These are phyloP conservation scores for Saccharomyces hybrid DNA, from an alignment of 1,139 yeast genomes.

Conservation along the genomic window DNA sequence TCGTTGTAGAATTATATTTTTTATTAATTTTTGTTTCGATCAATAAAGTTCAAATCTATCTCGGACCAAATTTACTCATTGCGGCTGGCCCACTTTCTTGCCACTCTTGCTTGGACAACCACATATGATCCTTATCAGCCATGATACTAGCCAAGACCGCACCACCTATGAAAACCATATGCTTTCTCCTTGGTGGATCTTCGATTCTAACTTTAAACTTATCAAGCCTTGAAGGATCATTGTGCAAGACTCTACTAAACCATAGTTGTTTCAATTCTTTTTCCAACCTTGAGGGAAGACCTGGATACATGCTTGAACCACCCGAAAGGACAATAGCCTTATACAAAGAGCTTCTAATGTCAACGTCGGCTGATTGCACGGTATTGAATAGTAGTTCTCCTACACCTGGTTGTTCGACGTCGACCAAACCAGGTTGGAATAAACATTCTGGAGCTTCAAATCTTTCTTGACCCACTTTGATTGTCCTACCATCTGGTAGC, in stretches of 20 bases:
- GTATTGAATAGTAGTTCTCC: constrained; percentile 90
- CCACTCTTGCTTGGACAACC: constrained; percentile 97
- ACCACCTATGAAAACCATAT: constrained; percentile 98
- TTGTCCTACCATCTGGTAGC: constrained; percentile 92
- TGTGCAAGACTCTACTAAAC: constrained; percentile 80
- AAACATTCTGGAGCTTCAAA: constrained; percentile 97
- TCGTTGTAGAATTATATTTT: constrained; percentile 2
- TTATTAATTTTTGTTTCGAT: background rate
- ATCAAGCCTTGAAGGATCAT: constrained; percentile 77
- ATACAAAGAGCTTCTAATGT: constrained; percentile 78
- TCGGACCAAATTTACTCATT: constrained; percentile 84
- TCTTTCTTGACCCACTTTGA: constrained; percentile 90
- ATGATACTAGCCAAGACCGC: constrained; percentile 95
- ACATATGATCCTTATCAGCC: constrained; percentile 98
- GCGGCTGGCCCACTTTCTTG: constrained; percentile 89
- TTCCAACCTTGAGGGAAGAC: constrained; percentile 89
- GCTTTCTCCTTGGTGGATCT: constrained; percentile 98
- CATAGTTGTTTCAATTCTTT: constrained; percentile 94
- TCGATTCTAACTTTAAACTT: constrained; percentile 95
- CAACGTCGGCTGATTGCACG: constrained; percentile 89
- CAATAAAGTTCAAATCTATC: constrained; percentile 37
- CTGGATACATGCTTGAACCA: constrained; percentile 98
- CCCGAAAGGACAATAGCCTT: constrained; percentile 93
- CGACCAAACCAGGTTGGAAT: constrained; percentile 95
- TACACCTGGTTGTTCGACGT: constrained; percentile 93